These are phyloP conservation scores for Diplodia intermedia DNA, from an alignment of 2,329 filamentous ascomycete species.

Conservation along the genomic window DNA sequence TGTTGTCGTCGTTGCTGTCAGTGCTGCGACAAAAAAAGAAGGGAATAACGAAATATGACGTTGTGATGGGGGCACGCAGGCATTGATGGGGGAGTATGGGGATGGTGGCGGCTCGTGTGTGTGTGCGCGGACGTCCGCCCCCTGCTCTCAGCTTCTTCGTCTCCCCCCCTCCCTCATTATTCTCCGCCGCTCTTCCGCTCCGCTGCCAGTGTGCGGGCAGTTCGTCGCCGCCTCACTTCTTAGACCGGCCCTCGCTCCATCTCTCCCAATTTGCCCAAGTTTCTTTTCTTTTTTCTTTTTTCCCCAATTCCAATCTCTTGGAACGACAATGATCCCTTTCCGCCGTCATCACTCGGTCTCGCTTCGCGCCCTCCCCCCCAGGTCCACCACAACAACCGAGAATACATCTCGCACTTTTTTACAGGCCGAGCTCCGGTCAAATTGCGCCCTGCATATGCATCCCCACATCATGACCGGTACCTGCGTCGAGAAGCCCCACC, in stretches of 20 bases:
- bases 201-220: background rate
- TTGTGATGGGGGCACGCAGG: background rate
- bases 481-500: background rate
- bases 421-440: background rate
- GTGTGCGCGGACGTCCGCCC: constrained; percentile 1
- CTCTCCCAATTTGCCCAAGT: background rate
- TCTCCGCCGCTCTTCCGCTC: background rate
- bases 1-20: background rate
- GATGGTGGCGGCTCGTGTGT: background rate
- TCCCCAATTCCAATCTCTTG: background rate
- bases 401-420: background rate
- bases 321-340: background rate
- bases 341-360: background rate
- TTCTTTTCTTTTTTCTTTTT: background rate
- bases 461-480: background rate
- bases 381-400: background rate
- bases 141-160: background rate
- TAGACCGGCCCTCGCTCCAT: background rate
- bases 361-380: background rate
- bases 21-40: too few relatives aligned
- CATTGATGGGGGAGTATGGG: background rate
- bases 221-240: background rate
- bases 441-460: background rate
- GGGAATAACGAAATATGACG: background rate
- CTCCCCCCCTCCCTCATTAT: background rate